Conservation (phyloP, 1,139 yeast species). For the Sugiyamaella castrensis region DNA sequence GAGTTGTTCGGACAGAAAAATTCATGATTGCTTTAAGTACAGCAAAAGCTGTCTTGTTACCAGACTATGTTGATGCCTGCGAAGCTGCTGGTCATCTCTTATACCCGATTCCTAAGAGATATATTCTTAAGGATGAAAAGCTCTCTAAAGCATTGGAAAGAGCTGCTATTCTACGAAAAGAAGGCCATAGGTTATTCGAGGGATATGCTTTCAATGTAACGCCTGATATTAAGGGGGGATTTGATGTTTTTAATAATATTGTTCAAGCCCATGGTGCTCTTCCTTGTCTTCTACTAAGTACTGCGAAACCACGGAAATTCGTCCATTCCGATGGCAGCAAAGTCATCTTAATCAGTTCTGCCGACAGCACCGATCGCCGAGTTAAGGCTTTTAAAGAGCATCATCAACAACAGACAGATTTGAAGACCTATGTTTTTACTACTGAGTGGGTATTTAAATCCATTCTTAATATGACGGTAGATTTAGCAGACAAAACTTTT, state of each 20-base stretch:
- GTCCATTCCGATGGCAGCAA: slow-evolving; percentile 5
- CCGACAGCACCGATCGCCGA: slow-evolving; percentile 10
- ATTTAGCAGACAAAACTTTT: not conserved
- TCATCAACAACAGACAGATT: no score
- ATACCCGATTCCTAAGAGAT: slow-evolving; percentile 29
- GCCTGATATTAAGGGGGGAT: slow-evolving; percentile 65
- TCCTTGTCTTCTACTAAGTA: slow-evolving; percentile 12
- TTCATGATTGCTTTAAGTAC: slow-evolving; percentile 53
- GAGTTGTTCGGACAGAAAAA: slow-evolving; percentile 78
- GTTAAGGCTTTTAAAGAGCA: slow-evolving; percentile 14
- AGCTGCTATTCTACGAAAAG: slow-evolving; percentile 25
- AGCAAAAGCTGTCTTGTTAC: slow-evolving; percentile 41
- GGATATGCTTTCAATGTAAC: slow-evolving; percentile 56
- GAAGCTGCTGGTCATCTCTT: slow-evolving; percentile 15
- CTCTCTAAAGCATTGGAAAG: slow-evolving; percentile 30
- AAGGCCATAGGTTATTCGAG: slow-evolving; percentile 41
- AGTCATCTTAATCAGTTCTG: slow-evolving; percentile 16
- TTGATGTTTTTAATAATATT: slow-evolving; percentile 57
- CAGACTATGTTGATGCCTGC: slow-evolving; percentile 34
- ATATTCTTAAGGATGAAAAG: slow-evolving; percentile 28
- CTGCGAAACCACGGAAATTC: slow-evolving; percentile 16
- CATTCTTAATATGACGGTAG: slow-evolving; percentile 22
- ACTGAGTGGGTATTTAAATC: slow-evolving; percentile 24
- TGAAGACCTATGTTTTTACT: slow-evolving; percentile 12
- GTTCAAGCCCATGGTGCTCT: slow-evolving; percentile 65